phyloP scores from a whole-genome alignment of 768 basidiomycete species.

The Suillus hirtellus region DNA sequence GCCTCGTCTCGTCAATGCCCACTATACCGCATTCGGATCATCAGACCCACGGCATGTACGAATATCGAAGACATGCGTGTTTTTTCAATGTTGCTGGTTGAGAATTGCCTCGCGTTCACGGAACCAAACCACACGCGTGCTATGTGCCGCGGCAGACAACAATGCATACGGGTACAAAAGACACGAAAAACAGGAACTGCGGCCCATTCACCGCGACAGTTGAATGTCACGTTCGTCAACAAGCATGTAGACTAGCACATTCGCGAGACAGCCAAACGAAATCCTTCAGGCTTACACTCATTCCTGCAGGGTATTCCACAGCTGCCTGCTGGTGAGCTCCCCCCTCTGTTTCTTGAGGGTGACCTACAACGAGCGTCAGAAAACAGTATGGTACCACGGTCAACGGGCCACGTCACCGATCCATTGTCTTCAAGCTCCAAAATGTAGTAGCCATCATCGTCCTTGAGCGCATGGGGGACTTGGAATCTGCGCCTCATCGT shows the following conservation, averaged over 20 bases:
- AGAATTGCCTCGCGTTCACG: no score
- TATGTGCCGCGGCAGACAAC: not conserved
- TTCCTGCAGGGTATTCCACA: not conserved
- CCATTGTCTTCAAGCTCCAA: not conserved
- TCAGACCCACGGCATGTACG: no score
- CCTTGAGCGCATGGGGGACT: not conserved
- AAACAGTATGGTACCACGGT: not conserved
- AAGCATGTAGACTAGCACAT: not conserved
- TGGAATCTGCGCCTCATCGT: not conserved
- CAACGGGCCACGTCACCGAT: not conserved
- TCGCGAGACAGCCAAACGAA: not conserved
- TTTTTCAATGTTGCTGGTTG: no score
- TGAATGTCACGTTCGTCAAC: not conserved
- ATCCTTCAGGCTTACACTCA: not conserved
- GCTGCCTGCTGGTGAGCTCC: rapidly evolving
- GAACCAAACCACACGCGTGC: not conserved
- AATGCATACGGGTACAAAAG: not conserved
- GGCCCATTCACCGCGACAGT: not conserved
- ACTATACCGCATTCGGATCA: no score
- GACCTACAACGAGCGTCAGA: not conserved
- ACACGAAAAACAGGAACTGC: not conserved
- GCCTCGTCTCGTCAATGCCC: no score
- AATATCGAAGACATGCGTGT: no score
- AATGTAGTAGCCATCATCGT: not conserved
- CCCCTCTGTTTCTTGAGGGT: not conserved